Base-by-base conservation (phyloP, 140 eudicot species). In the Cichorium intybus region DNA sequence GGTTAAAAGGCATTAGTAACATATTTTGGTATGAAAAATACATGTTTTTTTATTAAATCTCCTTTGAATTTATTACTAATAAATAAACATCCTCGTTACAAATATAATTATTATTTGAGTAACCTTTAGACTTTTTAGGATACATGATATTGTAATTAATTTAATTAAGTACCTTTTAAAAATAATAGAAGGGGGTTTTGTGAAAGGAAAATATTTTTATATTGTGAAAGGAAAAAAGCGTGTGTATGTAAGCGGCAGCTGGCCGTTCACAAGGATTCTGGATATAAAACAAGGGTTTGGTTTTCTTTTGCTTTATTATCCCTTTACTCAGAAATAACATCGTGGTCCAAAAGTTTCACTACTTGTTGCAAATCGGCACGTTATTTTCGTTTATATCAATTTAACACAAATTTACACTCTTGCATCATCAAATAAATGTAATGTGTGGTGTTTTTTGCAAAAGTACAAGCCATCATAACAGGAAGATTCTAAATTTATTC, bases 181-280 rank as follows among this genome's bases (percentile, higher is more conserved):
- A 39, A 39, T 2, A 11, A 11, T 12, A 63, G 41, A 43, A 4
- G n/a, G 16, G 28, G 57, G 27, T 10, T 46, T 29, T 45, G 39
- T 46, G 18, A 24, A 27, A 2, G 18, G 24, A 27, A 2, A 6
- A 0, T 26, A 24, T 4, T 23, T 2, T 53, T 10, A 12, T 52
- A 15, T 24, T 37, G 9, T 8, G 17, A 37, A 67, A 45, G 57
- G 10, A 22, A 45, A 56, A 66, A 68, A 68, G 69, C 41, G 62
- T 34, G 72, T 46, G 47, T 65, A 39, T 64, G 64, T 24, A 75
- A 60, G 75, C 15, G 62, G 80, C 76, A 76, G 81, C 81, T 76
- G 81, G 76, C 76, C 48, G 54, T 12, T 76, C 76, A 69, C 81
- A 69, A 62, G 72, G 57, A 62, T 59, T 35, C 24, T 23, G 26